Evolutionary conservation across 352 stramenopile genomes (phyloP), one percentile per base, ranked within the genome.

Genomic region (Pythium folliculosum): DNA sequence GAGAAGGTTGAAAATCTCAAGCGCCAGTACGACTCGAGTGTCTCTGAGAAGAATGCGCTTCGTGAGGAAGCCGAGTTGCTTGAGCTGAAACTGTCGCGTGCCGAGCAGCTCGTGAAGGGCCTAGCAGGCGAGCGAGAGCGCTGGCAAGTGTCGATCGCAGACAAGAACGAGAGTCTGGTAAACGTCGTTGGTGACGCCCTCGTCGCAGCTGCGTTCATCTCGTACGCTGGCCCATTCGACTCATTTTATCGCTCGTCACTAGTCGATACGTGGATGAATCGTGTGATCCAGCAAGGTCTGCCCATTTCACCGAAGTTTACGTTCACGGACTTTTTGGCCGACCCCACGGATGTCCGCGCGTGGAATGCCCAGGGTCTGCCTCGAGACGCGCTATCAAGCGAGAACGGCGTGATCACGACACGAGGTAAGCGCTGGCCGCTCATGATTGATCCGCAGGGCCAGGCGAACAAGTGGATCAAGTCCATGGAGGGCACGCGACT

Each of bases 391-490:
- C 82, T 99, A 17, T 97, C 84, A 5, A 98, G 94, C 1, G 96
- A 99, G 62, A 99, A 99, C 54, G 96, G 95, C 22, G 95, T 99
- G 32, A 98, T 99, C 65, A 96, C 96, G 22, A 98, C 92, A 3
- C 80, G 91, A 38, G 91, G 94, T 14, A 95, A 94, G 54, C 79
- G 96, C 1, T 99, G 96, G 96, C 96, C 96, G n/a, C 82, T 99
- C 9, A 99, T 99, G 95, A 98, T 99, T 55, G 96, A 99, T 51
- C 96, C 96, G 19, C 93, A 98, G 67, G 92, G 90, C 0, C 96
- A 99, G 61, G 96, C 92, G 10, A 99, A 99, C 70, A 98, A 97
- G 63, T 99, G 96, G 96, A 97, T 99, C 66, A 97, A 97, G 65
- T 92, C 94, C 3, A 96, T 98, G 85, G 89, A 98, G 67, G 91